A percentile compares a stretch with the other conserved stretches of the same genome.
Conservation (phyloP, 805 yeast species). For the Lipomyces lipofer region DNA sequence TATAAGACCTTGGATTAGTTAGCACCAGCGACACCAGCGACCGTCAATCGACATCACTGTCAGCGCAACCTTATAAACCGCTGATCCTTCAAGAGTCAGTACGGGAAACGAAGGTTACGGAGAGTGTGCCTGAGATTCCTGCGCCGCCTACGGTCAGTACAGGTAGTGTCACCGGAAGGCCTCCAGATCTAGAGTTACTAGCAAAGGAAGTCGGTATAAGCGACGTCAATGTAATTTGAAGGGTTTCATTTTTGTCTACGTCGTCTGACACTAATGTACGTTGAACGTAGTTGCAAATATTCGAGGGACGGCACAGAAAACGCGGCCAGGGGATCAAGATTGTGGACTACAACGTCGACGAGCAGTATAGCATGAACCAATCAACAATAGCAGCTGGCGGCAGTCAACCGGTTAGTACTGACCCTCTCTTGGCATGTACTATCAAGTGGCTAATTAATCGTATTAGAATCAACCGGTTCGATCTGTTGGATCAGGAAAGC, state of each 20-base stretch:
- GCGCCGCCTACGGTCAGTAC: constrained; percentile 3
- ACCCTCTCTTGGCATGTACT: neutral
- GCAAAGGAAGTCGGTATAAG: constrained; percentile 19
- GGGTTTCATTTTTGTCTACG: neutral
- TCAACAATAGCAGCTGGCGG: constrained; percentile 40
- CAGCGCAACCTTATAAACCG: neutral
- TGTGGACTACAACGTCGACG: constrained; percentile 43
- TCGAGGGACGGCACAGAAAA: constrained; percentile 24
- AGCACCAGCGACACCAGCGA: neutral
- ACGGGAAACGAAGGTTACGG: neutral
- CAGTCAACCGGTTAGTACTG: constrained; percentile 34
- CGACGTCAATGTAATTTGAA: constrained; percentile 7
- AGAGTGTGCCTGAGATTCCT: constrained; percentile 1
- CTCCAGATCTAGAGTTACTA: constrained; percentile 3
- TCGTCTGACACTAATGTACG: neutral
- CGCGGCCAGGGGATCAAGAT: constrained; percentile 32
- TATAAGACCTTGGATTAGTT: constrained; percentile 7
- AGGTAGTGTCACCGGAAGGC: neutral
- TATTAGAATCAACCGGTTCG: constrained; percentile 34
- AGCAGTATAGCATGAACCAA: constrained; percentile 43
- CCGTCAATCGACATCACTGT: neutral
- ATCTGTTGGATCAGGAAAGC: constrained; percentile 39
- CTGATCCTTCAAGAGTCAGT: neutral
- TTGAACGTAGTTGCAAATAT: constrained; percentile 12
- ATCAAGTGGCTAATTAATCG: neutral